A percentile compares a stretch with the other conserved stretches of the same genome.
These are phyloP conservation scores for Pseudogymnoascus sp. DNA, from an alignment of 2,329 filamentous ascomycete species.

Conservation along the genomic window DNA sequence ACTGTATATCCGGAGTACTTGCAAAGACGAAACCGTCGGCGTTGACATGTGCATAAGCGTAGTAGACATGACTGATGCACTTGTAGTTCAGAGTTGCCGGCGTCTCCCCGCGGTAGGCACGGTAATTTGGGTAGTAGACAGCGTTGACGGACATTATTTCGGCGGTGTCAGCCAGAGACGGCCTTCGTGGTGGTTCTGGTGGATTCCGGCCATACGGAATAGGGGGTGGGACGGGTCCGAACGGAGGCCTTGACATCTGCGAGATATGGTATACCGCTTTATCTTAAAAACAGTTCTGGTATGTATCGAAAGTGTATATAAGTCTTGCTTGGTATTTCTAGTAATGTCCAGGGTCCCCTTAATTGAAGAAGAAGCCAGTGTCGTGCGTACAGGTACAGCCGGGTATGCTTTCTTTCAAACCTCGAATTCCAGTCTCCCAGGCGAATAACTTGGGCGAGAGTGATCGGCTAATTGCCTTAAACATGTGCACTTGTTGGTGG, in stretches of 20 bases:
- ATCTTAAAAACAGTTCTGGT: background rate
- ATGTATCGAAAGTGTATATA: conserved; percentile 2
- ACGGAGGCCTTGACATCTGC: conserved; percentile 20
- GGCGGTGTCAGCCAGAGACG: conserved; percentile 27
- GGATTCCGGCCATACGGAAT: conserved; percentile 23
- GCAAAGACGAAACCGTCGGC: conserved; percentile 69
- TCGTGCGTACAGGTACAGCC: background rate
- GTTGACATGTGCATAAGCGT: conserved; percentile 70
- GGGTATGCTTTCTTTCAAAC: background rate
- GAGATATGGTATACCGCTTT: background rate
- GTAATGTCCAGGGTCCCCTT: background rate
- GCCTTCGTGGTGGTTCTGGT: conserved; percentile 19
- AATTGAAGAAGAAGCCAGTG: background rate
- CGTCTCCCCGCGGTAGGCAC: conserved; percentile 64
- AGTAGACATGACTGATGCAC: conserved; percentile 74
- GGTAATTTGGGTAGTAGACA: conserved; percentile 76
- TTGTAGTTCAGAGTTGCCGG: conserved; percentile 66
- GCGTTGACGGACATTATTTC: conserved; percentile 60
- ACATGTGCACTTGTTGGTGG: conserved; percentile 6
- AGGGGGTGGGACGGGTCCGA: conserved; percentile 20
- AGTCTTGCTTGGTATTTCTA: background rate
- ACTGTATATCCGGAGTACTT: conserved; percentile 30
- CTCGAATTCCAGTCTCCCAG: conserved; percentile 1
- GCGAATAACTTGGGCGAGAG: conserved; percentile 7
- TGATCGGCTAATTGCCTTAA: conserved; percentile 1